These are phyloP conservation scores for Pseudomonodictys pantanalensis DNA, from an alignment of 495 filamentous ascomycete species.

Conservation along the genomic window DNA sequence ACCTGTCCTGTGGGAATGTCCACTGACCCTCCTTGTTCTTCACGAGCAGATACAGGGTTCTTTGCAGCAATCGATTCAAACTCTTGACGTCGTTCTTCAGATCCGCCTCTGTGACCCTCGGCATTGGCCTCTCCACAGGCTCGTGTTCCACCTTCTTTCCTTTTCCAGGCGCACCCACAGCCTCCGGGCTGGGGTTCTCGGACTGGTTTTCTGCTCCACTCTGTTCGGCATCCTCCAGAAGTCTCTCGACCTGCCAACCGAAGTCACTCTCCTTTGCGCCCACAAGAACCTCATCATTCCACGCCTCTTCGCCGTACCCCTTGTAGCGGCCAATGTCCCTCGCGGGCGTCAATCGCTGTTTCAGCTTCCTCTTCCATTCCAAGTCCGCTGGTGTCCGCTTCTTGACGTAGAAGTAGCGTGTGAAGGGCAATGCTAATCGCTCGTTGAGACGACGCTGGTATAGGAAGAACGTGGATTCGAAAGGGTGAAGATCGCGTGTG, in stretches of 20 bases:
- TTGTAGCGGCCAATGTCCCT: constrained; percentile 86
- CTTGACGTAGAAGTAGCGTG: constrained; percentile 93
- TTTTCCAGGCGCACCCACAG: not conserved
- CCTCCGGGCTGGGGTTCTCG: constrained; percentile 22
- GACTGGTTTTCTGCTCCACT: constrained; percentile 39
- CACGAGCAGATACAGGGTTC: constrained; percentile 85
- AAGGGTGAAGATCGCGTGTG: constrained; percentile 76
- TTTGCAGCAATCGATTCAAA: constrained; percentile 70
- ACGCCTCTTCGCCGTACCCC: constrained; percentile 69
- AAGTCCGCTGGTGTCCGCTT: constrained; percentile 76
- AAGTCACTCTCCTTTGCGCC: constrained; percentile 61
- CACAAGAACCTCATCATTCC: constrained; percentile 90
- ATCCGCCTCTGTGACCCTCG: constrained; percentile 77
- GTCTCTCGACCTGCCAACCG: constrained; percentile 58
- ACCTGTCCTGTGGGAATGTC: constrained; percentile 70
- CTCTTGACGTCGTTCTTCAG: constrained; percentile 66
- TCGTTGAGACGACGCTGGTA: constrained; percentile 98
- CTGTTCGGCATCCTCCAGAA: constrained; percentile 74
- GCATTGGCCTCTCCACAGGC: constrained; percentile 67
- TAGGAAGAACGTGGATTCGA: constrained; percentile 90
- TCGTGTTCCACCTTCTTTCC: constrained; percentile 51
- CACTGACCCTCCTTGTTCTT: constrained; percentile 64
- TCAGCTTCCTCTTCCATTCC: constrained; percentile 86
- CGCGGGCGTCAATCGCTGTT: constrained; percentile 68
- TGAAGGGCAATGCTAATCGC: constrained; percentile 83